Evolutionary conservation across 2,329 filamentous ascomycete genomes (phyloP), one percentile per base, ranked within the genome.

Genomic region (Hortaea sp.): DNA sequence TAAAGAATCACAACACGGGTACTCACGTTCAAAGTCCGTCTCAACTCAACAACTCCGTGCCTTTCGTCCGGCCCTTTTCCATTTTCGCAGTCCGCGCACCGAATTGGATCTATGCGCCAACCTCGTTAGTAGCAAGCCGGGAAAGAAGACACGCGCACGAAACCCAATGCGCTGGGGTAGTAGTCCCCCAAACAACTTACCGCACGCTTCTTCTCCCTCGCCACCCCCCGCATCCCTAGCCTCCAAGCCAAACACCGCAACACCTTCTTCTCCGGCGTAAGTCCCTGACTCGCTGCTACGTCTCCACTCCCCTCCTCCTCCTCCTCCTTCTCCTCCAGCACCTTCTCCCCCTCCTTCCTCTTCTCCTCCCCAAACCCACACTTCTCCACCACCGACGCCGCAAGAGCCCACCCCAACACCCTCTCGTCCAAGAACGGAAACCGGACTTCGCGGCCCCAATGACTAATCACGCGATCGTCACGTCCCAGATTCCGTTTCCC

Each of bases 401-500:
- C 72, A 28, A 97, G 76, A 5, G 86, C 85, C 79, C 88, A 92
- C 28, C 73, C 73, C n/a, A 95, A 81, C 39, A 98, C 76, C 2
- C 78, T 72, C 65, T 98, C 92, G 51, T 97, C 92, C 0, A 98
- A 75, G 59, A 79, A 98, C 0, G 94, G 92, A 61, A 94, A 95
- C 32, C 92, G 78, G 30, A 85, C 85, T 66, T 98, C 92, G 50
- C 82, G 83, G 10, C 85, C 81, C 85, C 89, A 97, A 60, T 94
- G 78, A 2, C 87, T 82, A 65, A 95, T 87, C 12, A 89, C 84
- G 27, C 92, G 79, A 66, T 98, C 94, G 60, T 98, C 92, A 7
- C 92, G 81, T 4, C 92, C 94, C 6, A 98, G 75, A 54, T 98
- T 98, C n/a, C 92, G 80, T 66, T 92, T 88, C 1, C 90, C 89